Evolutionary conservation across 2,329 filamentous ascomycete species (phyloP).

Genomic region (Ophiostoma novo-ulmi): DNA sequence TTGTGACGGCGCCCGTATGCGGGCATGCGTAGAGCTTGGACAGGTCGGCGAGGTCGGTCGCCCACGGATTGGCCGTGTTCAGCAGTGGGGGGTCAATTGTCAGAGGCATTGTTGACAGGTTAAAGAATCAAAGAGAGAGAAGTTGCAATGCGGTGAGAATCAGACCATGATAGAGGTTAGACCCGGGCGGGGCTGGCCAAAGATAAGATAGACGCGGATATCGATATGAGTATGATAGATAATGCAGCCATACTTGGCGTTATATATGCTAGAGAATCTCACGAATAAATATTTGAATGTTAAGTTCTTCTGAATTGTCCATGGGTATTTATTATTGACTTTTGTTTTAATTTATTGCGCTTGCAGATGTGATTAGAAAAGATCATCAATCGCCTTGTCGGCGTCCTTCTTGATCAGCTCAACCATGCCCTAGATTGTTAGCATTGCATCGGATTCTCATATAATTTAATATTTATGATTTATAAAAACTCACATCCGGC

Average conservation of each 20-base stretch:
- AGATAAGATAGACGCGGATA: constrained; percentile 29
- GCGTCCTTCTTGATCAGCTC: constrained; percentile 90
- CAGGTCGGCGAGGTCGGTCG: constrained; percentile 60
- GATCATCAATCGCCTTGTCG: constrained; percentile 82
- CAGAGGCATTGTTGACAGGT: constrained; percentile 42
- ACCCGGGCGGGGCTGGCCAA: constrained; percentile 26
- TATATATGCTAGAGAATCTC: constrained; percentile 17
- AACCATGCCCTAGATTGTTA: constrained; percentile 71
- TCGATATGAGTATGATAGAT: not conserved
- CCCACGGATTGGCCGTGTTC: constrained; percentile 74
- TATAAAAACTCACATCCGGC: constrained; percentile 62
- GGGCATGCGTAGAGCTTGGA: constrained; percentile 54
- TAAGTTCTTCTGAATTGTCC: not conserved
- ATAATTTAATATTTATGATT: not conserved
- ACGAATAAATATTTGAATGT: no score
- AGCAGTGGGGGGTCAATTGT: constrained; percentile 60
- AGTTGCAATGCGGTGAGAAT: not conserved
- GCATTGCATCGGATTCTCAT: constrained; percentile 9
- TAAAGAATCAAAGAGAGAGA: not conserved
- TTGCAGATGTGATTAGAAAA: constrained; percentile 51
- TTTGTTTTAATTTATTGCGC: not conserved
- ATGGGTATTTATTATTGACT: not conserved
- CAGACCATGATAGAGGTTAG: not conserved
- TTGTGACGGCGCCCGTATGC: constrained; percentile 68
- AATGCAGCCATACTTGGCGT: constrained; percentile 15